Conservation (phyloP, 306 rosid species). For the Lablab purpureus region DNA sequence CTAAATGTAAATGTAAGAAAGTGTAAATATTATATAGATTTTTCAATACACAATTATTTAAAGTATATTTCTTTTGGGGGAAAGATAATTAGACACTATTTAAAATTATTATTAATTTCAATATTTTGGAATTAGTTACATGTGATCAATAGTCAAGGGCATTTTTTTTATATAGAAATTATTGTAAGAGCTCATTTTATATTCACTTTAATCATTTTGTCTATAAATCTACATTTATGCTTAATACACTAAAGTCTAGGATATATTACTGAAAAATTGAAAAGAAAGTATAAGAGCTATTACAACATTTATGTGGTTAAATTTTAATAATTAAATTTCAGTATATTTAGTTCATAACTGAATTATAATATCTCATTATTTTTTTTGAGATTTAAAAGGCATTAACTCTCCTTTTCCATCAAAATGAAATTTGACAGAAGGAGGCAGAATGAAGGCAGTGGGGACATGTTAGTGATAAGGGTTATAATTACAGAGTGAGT, state of each 20-base stretch:
- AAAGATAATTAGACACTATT: no score
- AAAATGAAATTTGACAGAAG: neutral
- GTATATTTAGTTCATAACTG: no score
- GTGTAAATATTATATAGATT: no score
- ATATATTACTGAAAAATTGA: no score
- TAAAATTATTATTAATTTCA: no score
- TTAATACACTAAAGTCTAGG: neutral
- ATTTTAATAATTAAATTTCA: no score
- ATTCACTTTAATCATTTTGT: neutral
- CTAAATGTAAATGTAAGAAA: no score
- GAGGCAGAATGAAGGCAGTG: conserved; percentile 22
- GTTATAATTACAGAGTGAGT: neutral
- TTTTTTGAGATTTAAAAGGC: neutral
- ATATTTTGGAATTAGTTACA: neutral
- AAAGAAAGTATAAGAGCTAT: no score
- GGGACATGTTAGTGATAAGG: neutral
- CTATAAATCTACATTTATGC: no score
- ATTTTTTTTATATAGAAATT: no score
- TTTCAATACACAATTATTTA: neutral
- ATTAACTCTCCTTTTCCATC: neutral
- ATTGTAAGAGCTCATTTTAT: neutral
- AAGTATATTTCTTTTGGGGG: neutral
- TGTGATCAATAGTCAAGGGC: neutral
- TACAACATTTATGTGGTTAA: no score
- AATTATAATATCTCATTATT: no score